Evolutionary conservation across 2,329 filamentous ascomycete species (phyloP).

Genomic region (Xylariaceae sp.): DNA sequence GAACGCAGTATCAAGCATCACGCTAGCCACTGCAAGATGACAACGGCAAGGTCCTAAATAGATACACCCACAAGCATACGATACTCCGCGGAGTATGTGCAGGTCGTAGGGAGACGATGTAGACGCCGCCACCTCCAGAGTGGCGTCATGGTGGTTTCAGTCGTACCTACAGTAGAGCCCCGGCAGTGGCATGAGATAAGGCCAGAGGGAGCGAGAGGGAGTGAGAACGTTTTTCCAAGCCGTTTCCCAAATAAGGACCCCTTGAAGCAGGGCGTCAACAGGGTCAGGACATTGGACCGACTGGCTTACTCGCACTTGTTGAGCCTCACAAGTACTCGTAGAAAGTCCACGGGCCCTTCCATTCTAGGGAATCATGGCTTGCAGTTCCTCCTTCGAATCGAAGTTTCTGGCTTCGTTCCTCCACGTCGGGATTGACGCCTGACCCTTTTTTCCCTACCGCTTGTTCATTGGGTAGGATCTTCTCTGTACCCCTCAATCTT

Average conservation of each 20-base stretch:
- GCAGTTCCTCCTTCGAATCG: slow-evolving; percentile 3
- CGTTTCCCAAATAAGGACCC: slow-evolving; percentile 14
- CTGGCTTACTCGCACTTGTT: background rate
- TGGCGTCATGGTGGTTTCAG: slow-evolving; percentile 9
- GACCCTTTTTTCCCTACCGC: background rate
- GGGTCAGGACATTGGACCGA: background rate
- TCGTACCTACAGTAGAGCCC: background rate
- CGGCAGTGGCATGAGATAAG: background rate
- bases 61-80: background rate
- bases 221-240: background rate
- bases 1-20: background rate
- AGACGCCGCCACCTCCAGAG: slow-evolving; percentile 13
- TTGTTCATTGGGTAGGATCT: background rate
- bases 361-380: slow-evolving; percentile 12
- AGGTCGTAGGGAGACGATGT: slow-evolving; percentile 1
- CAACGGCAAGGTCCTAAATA: slow-evolving; percentile 1
- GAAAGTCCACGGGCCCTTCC: slow-evolving; percentile 13
- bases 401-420: background rate
- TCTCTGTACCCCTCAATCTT: background rate
- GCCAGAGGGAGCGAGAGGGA: background rate
- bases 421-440: background rate
- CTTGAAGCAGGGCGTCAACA: slow-evolving; percentile 1
- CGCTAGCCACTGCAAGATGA: slow-evolving; percentile 6
- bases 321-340: slow-evolving; percentile 15
- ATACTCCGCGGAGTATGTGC: background rate